These are phyloP conservation scores for Paramecium octaurelia DNA, from an alignment of 73 alveolate species.

Conservation along the genomic window DNA sequence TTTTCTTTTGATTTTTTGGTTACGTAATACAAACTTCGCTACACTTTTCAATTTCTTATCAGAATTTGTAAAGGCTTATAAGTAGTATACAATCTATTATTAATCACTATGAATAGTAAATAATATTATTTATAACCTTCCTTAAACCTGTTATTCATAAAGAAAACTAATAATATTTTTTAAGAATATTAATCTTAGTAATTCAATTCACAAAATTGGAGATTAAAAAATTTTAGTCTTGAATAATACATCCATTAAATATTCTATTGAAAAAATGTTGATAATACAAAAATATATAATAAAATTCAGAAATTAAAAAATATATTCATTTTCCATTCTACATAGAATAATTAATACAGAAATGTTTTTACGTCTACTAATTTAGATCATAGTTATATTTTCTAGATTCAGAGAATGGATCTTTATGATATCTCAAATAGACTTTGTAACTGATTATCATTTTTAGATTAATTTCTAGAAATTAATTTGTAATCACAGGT, in stretches of 20 bases:
- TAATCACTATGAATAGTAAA: no score
- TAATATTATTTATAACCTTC: not conserved
- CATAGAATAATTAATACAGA: not conserved
- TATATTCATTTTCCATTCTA: not conserved
- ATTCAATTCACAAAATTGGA: not conserved
- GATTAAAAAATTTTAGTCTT: not conserved
- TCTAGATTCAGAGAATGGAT: not conserved
- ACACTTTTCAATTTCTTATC: not conserved
- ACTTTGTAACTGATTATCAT: not conserved
- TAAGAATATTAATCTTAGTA: not conserved
- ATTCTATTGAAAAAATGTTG: not conserved
- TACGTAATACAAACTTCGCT: not conserved
- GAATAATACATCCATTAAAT: no score
- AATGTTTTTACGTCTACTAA: not conserved
- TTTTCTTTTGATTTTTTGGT: no score
- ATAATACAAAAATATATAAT: no score
- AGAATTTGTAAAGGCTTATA: no score
- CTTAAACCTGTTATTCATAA: not conserved
- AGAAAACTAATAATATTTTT: not conserved
- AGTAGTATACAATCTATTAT: no score
- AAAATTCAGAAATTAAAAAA: not conserved
- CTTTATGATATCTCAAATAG: not conserved
- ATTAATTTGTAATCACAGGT: not conserved
- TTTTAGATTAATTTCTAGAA: not conserved
- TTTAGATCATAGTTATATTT: not conserved